Percentiles rank a stretch among this genome's conserved stretches.
Evolutionary conservation across 2,329 filamentous ascomycete species (phyloP).

Genomic region (Periconia sp.): DNA sequence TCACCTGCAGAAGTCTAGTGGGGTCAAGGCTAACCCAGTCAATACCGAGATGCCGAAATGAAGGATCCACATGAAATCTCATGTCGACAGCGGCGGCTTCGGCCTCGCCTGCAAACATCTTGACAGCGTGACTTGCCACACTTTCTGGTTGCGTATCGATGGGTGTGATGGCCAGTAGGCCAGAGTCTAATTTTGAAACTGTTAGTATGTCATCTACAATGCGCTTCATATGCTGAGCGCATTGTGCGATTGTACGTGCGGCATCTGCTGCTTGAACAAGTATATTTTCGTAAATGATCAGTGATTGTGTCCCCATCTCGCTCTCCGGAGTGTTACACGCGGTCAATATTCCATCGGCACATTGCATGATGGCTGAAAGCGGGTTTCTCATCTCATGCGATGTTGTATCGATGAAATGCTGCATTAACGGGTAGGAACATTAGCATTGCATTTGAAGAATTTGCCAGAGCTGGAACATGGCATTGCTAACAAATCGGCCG

Average conservation of each 20-base stretch:
- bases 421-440: too few species aligned
- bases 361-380: slow-evolving; percentile 50
- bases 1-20: slow-evolving; percentile 49
- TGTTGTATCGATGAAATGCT: slow-evolving; percentile 44
- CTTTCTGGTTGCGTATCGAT: slow-evolving; percentile 44
- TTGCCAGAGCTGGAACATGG: too few species aligned
- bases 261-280: slow-evolving; percentile 36
- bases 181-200: slow-evolving; percentile 53
- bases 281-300: slow-evolving; percentile 16
- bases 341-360: slow-evolving; percentile 46
- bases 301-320: not conserved
- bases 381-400: slow-evolving; percentile 54
- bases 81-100: slow-evolving; percentile 35
- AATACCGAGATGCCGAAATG: slow-evolving; percentile 40
- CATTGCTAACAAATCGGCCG: too few species aligned
- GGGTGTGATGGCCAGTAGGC: slow-evolving; percentile 49
- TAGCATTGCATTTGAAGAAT: too few species aligned
- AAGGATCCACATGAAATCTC: slow-evolving; percentile 40
- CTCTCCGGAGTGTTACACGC: slow-evolving; percentile 7
- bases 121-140: slow-evolving; percentile 40
- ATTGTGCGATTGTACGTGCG: slow-evolving; percentile 52
- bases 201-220: slow-evolving; percentile 56
- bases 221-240: slow-evolving; percentile 53
- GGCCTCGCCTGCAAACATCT: slow-evolving; percentile 47
- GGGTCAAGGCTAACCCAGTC: slow-evolving; percentile 51